A percentile compares a stretch with the other conserved stretches of the same genome.
Conservation (phyloP, 176 grass and related monocot genomes). For the Carex parvula region DNA sequence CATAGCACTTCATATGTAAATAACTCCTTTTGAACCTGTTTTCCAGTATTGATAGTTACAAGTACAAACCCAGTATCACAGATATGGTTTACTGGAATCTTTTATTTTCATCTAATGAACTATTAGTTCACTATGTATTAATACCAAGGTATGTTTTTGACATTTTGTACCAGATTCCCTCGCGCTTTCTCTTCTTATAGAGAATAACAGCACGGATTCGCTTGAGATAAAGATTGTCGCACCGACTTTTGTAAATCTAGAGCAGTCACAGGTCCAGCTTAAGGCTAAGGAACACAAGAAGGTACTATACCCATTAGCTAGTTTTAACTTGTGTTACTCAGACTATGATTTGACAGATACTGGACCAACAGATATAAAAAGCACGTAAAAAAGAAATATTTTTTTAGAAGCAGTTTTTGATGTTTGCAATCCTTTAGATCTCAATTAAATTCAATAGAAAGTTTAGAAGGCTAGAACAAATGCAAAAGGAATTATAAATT, state of each 20-base stretch:
- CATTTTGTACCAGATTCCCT: constrained; percentile 57
- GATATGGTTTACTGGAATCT: background rate
- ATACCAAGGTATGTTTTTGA: background rate
- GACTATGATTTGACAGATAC: background rate
- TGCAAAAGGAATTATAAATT: background rate
- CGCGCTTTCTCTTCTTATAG: constrained; percentile 77
- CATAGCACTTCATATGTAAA: background rate
- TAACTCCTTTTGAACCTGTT: background rate
- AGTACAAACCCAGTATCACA: background rate
- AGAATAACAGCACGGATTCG: constrained; percentile 51
- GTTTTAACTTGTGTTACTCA: background rate
- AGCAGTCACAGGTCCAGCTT: constrained; percentile 43
- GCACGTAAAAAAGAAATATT: background rate
- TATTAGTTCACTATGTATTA: constrained; percentile 13
- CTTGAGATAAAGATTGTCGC: constrained; percentile 60
- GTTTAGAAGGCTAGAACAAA: background rate
- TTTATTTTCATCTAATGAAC: background rate
- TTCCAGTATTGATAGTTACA: background rate
- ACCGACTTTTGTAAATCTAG: constrained; percentile 56
- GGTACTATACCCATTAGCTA: constrained; percentile 35
- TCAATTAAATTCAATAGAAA: background rate
- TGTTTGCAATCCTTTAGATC: background rate
- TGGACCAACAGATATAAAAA: background rate
- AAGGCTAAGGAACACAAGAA: constrained; percentile 50
- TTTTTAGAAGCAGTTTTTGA: background rate